Conservation (phyloP, 129 eudicot genomes). For the Flaveria robusta region DNA sequence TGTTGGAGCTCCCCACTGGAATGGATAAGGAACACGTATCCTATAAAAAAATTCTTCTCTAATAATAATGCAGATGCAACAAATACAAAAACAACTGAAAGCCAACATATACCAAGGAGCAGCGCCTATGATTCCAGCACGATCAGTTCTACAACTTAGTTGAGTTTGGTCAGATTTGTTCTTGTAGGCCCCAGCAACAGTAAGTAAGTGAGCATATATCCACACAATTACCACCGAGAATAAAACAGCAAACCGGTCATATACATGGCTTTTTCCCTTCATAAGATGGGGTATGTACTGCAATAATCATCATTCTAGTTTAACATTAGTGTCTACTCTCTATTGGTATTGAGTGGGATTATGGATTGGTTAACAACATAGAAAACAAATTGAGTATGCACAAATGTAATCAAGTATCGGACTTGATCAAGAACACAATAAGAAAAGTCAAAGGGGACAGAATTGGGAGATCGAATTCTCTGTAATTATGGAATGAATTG, state of each 20-base stretch:
- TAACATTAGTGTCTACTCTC: neutral
- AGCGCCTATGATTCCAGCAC: slow-evolving; percentile 88
- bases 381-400: too few species aligned
- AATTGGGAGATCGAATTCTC: too few species aligned
- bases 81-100: neutral
- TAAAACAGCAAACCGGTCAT: slow-evolving; percentile 88
- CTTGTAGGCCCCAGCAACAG: slow-evolving; percentile 90
- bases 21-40: slow-evolving; percentile 97
- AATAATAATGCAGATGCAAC: neutral
- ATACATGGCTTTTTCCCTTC: slow-evolving; percentile 68
- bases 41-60: slow-evolving; percentile 36
- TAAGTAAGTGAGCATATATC: slow-evolving; percentile 88
- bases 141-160: slow-evolving; percentile 89
- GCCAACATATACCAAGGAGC: slow-evolving; percentile 74
- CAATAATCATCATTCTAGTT: slow-evolving; percentile 23
- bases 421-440: too few species aligned
- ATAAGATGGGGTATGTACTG: slow-evolving; percentile 86
- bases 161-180: slow-evolving; percentile 58
- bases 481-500: too few species aligned
- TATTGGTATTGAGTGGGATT: too few species aligned
- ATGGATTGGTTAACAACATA: too few species aligned
- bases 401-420: too few species aligned
- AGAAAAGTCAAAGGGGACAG: too few species aligned
- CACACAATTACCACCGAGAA: slow-evolving; percentile 87
- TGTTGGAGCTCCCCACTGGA: slow-evolving; percentile 99